Conservation (phyloP, 768 basidiomycete genomes). For the Strobilomyces dryophilus region DNA sequence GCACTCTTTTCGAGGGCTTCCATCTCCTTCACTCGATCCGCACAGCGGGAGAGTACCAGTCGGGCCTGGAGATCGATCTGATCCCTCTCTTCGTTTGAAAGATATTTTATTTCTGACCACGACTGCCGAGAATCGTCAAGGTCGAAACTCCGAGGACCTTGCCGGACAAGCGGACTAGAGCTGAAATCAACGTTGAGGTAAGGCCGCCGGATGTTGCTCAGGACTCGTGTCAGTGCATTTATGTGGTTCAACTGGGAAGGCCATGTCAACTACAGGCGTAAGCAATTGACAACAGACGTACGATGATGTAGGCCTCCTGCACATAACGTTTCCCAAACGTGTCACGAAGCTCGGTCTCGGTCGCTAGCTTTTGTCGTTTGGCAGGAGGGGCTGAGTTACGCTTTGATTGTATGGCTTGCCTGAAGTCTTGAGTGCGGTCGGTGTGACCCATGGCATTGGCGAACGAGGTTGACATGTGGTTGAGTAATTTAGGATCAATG, state of each 20-base stretch:
- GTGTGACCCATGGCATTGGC: conserved; percentile 45
- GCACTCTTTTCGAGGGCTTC: conserved; percentile 86
- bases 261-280: background rate
- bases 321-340: conserved; percentile 64
- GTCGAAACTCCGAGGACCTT: conserved; percentile 51
- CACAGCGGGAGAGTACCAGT: conserved; percentile 79
- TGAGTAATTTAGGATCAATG: background rate
- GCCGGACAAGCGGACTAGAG: conserved; percentile 47
- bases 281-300: conserved; percentile 21
- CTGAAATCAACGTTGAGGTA: conserved; percentile 80
- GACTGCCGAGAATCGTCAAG: conserved; percentile 44
- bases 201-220: conserved; percentile 72
- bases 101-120: conserved; percentile 63
- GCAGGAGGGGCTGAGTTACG: conserved; percentile 38
- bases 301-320: conserved; percentile 72
- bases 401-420: conserved; percentile 46
- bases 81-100: conserved; percentile 90
- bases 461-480: background rate
- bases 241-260: conserved; percentile 64
- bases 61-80: conserved; percentile 93
- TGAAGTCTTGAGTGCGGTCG: conserved; percentile 64
- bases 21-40: conserved; percentile 83
- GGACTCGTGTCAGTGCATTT: conserved; percentile 63
- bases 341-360: conserved; percentile 36
- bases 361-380: conserved; percentile 47